Evolutionary conservation across 2,329 filamentous ascomycete species (phyloP), one percentile per base, ranked within the genome.

Genomic region (Didymella pomorum): DNA sequence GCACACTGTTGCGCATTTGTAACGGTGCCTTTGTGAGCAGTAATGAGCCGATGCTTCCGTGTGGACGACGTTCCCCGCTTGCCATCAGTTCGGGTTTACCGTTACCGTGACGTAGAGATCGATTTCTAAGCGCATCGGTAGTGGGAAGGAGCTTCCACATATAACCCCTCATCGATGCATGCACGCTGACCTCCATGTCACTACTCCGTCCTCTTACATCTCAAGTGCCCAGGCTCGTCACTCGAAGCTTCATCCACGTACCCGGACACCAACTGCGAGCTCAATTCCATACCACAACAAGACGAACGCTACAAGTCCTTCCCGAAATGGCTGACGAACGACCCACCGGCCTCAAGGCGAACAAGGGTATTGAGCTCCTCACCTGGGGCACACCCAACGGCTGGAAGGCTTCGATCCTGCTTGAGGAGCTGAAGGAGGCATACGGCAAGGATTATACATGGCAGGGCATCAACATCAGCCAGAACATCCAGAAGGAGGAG

Each of bases 351-450:
- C 79, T 87, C 58, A 84, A 86, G 64, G 86, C 86, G 66, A 85
- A 81, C 63, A 84, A 83, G 50, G 87, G 87, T 75, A 86, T 89
- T 60, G 87, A 89, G 78, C 82, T 89, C 59, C 78, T 89, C 29
- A 89, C 86, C 0, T 84, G 79, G 62, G 79, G 80, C 42, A 81
- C 79, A 7, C 79, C 79, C 29, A 81, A 80, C 67, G 79, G 78
- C 68, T 78, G 79, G 76, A 89, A 89, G 70, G 80, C 79, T 29
- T 83, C 81, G 56, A 85, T 89, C 62, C 68, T 89, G 20, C 82
- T 89, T 37, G 87, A 90, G 70, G 87, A 90, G 76, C 78, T 89
- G 48, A 87, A 86, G 66, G 86, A 82, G n/a, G 83, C 84, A 12
- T 89, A 90, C 61, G 86, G 85, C 51, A 72, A 64, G 56, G 79